These are phyloP conservation scores for Populus euphratica DNA, from an alignment of 345 rosid species.

Conservation along the genomic window DNA sequence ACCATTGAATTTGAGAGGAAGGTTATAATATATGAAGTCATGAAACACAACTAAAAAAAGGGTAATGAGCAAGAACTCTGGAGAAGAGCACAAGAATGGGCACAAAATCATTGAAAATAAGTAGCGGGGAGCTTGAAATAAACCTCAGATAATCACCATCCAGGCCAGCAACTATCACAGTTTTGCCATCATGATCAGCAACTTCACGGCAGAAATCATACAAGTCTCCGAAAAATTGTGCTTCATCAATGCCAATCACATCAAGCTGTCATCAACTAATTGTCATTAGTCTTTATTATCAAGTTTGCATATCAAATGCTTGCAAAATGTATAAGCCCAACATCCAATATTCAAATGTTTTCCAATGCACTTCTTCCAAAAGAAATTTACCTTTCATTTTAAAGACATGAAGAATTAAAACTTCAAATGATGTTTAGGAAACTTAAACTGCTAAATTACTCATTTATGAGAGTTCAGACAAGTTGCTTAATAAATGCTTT, in stretches of 20 bases:
- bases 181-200: constrained; percentile 79
- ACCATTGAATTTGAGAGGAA: background rate
- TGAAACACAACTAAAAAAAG: background rate
- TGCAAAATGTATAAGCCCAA: background rate
- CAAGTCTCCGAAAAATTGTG: constrained; percentile 79
- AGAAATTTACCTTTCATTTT: background rate
- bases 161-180: constrained; percentile 78
- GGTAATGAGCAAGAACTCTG: background rate
- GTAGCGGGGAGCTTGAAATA: background rate
- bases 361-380: background rate
- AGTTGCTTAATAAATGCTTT: background rate
- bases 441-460: background rate
- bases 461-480: background rate
- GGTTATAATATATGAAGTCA: background rate
- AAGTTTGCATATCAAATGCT: background rate
- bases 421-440: too few relatives aligned
- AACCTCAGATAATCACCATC: constrained; percentile 89
- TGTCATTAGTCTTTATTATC: constrained; percentile 7
- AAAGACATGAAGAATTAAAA: background rate
- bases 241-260: constrained; percentile 94
- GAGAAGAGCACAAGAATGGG: too few relatives aligned
- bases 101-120: background rate
- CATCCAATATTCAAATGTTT: background rate
- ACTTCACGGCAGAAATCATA: constrained; percentile 85
- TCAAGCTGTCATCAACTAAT: constrained; percentile 51